Evolutionary conservation across 345 rosid species (phyloP).

Genomic region (Stellera chamaejasme): DNA sequence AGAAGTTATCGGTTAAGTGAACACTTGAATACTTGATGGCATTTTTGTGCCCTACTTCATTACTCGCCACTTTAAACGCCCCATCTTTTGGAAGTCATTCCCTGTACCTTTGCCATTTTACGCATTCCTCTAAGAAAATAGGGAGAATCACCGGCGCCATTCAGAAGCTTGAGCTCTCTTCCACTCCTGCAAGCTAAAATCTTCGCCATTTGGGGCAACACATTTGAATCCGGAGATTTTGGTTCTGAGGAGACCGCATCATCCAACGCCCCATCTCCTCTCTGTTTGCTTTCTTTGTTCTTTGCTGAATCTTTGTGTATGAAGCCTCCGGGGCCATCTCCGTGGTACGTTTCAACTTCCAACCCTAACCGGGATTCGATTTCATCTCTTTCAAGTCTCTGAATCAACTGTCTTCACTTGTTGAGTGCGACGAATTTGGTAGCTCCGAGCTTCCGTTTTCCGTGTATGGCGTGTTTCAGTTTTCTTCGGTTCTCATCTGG

Average conservation of each 20-base stretch:
- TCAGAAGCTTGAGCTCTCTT: slow-evolving; percentile 6
- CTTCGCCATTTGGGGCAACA: slow-evolving; percentile 1
- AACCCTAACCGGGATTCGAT: slow-evolving; percentile 15
- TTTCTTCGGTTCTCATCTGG: slow-evolving; percentile 7
- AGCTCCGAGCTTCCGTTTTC: not conserved
- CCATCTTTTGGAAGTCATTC: not conserved
- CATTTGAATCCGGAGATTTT: slow-evolving; percentile 7
- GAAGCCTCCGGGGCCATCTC: slow-evolving; percentile 51
- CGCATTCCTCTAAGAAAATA: slow-evolving; percentile 5
- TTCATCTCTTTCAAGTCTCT: slow-evolving; percentile 2
- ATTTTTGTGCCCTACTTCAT: not conserved
- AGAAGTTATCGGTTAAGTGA: too few relatives aligned
- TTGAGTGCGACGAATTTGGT: slow-evolving; percentile 15
- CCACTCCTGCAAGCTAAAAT: slow-evolving; percentile 14
- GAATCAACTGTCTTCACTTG: not conserved
- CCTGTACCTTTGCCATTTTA: slow-evolving; percentile 5
- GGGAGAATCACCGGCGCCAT: slow-evolving; percentile 5
- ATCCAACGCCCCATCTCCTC: slow-evolving; percentile 12
- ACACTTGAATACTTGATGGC: too few relatives aligned
- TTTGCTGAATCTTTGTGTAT: slow-evolving; percentile 28
- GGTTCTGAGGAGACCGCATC: slow-evolving; percentile 12
- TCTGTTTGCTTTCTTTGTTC: slow-evolving; percentile 7
- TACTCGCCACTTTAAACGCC: not conserved
- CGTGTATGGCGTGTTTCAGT: slow-evolving; percentile 1
- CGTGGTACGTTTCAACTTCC: slow-evolving; percentile 27